Evolutionary conservation across 2,329 filamentous ascomycete genomes (phyloP), one percentile per base, ranked within the genome.

Genomic region (Neonectria punicea): DNA sequence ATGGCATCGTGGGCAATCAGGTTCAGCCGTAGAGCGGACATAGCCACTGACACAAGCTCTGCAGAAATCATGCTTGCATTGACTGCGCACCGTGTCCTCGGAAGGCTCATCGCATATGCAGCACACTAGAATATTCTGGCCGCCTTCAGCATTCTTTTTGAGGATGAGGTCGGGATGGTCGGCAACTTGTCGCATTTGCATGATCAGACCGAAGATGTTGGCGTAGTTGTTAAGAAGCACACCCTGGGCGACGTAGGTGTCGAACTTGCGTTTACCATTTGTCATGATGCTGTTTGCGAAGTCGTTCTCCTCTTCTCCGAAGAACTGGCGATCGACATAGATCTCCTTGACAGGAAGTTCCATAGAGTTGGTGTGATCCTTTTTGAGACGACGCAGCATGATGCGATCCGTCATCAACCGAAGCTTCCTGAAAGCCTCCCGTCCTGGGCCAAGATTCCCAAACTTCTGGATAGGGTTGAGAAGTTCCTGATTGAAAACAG

Each of bases 181-280:
- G 8, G 96, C 94, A 28, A 98, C 93, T 81, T 99, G 96, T 60
- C 96, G 92, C 95, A 99, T 98, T 79, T 97, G 94, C 93, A 98
- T 98, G 76, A 99, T 98, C 60, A 99, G 86, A 76, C 94, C 95
- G 74, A 99, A 99, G 70, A 99, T 98, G 78, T 99, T 99, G 82
- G 96, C 96, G 73, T 98, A 98, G 77, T 98, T 97, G 84, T 98
- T 94, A 66, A 99, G 87, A 80, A 99, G 89, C 20, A 98, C 95
- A 82, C 94, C 94, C 68, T 94, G 93, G 18, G 93, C 92, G 41
- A 98, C 96, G 71, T 98, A 99, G 0, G 94, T 98, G 75, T 98
- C 93, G 71, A 98, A 99, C 73, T 94, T 90, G 66, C 96, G 91
- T 63, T 91, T 88, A 8, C 93, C 92, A 76, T 93, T 97, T 16